Conservation (phyloP, 768 basidiomycete genomes). For the Lentinula guzmanii region DNA sequence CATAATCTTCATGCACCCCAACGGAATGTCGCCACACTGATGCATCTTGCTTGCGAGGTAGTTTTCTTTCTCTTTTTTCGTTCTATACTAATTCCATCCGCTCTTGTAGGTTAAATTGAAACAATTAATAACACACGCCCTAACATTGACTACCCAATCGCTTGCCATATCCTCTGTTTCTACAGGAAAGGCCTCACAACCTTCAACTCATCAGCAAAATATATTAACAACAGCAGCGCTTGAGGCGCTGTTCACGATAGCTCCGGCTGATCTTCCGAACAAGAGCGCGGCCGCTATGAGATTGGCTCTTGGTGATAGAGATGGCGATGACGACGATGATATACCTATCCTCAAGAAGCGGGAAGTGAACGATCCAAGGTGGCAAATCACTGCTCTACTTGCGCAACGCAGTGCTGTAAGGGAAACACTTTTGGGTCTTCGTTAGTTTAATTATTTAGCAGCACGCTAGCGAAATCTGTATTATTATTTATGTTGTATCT, state of each 20-base stretch:
- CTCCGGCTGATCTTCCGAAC: constrained; percentile 75
- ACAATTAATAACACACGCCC: constrained; percentile 74
- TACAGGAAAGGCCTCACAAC: constrained; percentile 45
- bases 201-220: constrained; percentile 27
- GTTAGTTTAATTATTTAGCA: neutral
- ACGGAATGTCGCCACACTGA: constrained; percentile 57
- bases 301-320: constrained; percentile 45
- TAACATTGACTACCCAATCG: constrained; percentile 72
- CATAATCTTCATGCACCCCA: constrained; percentile 59
- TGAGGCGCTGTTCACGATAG: constrained; percentile 70
- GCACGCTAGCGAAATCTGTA: neutral
- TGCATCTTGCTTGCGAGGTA: constrained; percentile 78
- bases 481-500: neutral
- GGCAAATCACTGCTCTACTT: constrained; percentile 74
- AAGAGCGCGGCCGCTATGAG: constrained; percentile 73
- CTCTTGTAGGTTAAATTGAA: constrained; percentile 66
- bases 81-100: neutral
- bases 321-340: constrained; percentile 48
- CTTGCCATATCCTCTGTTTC: constrained; percentile 72
- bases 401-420: constrained; percentile 64
- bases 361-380: constrained; percentile 47
- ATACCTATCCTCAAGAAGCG: constrained; percentile 50
- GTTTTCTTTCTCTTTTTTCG: constrained; percentile 4
- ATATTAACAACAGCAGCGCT: constrained; percentile 66
- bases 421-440: neutral